Evolutionary conservation across 495 filamentous ascomycete genomes (phyloP), one percentile per base, ranked within the genome.

Genomic region (Penicillium mononematosum): DNA sequence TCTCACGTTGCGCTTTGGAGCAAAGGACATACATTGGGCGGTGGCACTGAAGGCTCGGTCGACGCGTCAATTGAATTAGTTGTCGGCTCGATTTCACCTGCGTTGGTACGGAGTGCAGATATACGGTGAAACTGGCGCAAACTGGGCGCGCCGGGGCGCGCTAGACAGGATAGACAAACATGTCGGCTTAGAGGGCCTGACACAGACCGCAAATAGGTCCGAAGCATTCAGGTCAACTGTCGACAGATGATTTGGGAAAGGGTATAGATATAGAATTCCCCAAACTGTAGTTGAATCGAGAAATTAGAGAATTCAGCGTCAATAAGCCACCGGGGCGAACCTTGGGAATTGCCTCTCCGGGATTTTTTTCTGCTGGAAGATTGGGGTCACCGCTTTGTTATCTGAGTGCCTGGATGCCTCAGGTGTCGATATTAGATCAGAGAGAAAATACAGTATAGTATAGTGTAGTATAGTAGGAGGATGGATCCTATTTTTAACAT

Each of bases 141-240:
- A 24, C 58, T 66, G 51, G 56, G 38, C 38, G 59, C 60, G 52
- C 59, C 61, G 45, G 58, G 59, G 50, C 58, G 64, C 19, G 67
- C 58, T 65, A 73, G 44, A 63, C 70, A 78, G 50, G 70, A 72
- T 53, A 68, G 50, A 61, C 67, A 76, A 55, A 74, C 67, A 71
- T 76, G 60, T 45, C 66, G 65, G 53, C 70, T 66, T 25, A 67
- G 29, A 60, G 71, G 73, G 70, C 68, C 74, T 73, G 71, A 61
- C 52, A 65, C 66, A 70, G 74, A 75, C 72, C 75, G 67, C 50
- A 71, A 51, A 34, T 70, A 74, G 48, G 62, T 58, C 58, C 75
- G 75, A 62, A 76, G 70, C 76, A 78, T 78, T 45, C 70, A 63
- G 66, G 52, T 58, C 57, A 45, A 53, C 24, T 29, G 11, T 34